Percentiles rank a stretch among this genome's conserved stretches.
Evolutionary conservation across 441 rosid genomes (phyloP).

Genomic region (Eutrema salsugineum): DNA sequence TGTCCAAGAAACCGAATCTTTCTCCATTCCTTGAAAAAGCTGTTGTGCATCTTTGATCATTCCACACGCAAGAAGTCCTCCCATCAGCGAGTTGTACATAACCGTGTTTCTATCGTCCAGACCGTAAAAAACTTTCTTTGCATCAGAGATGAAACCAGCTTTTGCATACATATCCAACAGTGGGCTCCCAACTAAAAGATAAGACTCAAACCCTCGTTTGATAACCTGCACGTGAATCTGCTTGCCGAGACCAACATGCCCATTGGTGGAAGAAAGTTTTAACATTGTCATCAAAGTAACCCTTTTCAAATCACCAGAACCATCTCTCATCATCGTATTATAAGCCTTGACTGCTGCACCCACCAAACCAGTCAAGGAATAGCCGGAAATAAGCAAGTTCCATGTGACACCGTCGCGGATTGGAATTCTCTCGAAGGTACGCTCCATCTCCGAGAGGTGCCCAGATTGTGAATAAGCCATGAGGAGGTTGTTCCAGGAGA

Average conservation of each 20-base stretch:
- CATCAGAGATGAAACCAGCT: slow-evolving; percentile 54
- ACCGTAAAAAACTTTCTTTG: slow-evolving; percentile 58
- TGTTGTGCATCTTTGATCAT: slow-evolving; percentile 59
- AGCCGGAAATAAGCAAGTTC: slow-evolving; percentile 79
- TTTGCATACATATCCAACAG: slow-evolving; percentile 88
- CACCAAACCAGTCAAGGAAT: slow-evolving; percentile 44
- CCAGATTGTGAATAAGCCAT: slow-evolving; percentile 75
- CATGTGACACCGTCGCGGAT: slow-evolving; percentile 67
- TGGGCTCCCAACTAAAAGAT: slow-evolving; percentile 68
- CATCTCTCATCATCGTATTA: slow-evolving; percentile 64
- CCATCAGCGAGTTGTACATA: slow-evolving; percentile 71
- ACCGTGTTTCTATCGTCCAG: slow-evolving; percentile 54
- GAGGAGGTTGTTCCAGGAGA: slow-evolving; percentile 86
- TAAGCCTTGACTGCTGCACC: slow-evolving; percentile 53
- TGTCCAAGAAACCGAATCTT: slow-evolving; percentile 86
- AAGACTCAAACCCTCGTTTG: slow-evolving; percentile 67
- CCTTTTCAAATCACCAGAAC: slow-evolving; percentile 49
- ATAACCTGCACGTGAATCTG: slow-evolving; percentile 75
- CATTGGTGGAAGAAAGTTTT: slow-evolving; percentile 50
- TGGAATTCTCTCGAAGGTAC: slow-evolving; percentile 56
- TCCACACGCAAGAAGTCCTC: slow-evolving; percentile 65
- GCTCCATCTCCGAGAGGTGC: slow-evolving; percentile 43
- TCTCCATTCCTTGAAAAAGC: slow-evolving; percentile 66
- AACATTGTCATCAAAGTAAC: slow-evolving; percentile 81
- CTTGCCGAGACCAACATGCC: slow-evolving; percentile 49